Evolutionary conservation across 2,329 filamentous ascomycete genomes (phyloP).

Genomic region (Ophidiomyces ophidiicola): DNA sequence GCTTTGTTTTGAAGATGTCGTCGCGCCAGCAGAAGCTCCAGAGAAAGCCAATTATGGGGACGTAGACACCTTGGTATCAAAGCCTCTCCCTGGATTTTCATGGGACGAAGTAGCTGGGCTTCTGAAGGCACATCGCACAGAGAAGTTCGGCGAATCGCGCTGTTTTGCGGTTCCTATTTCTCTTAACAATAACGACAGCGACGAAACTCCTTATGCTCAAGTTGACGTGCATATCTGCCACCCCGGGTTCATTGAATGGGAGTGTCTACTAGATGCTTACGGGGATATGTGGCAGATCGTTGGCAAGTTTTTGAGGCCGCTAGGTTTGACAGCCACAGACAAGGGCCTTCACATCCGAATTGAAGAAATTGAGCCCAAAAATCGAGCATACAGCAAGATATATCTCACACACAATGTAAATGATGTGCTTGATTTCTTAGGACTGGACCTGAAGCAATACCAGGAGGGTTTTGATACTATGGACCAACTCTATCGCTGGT

Average conservation of each 20-base stretch:
- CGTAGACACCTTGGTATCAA: constrained; percentile 3
- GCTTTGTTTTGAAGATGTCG: constrained; percentile 1
- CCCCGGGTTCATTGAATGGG: constrained; percentile 5
- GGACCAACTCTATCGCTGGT: constrained; percentile 8
- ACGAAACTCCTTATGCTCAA: constrained; percentile 4
- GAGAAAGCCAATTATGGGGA: constrained; percentile 7
- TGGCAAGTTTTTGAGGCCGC: constrained; percentile 5
- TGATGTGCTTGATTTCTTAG: constrained; percentile 6
- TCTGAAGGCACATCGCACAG: neutral
- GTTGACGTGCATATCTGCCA: constrained; percentile 8
- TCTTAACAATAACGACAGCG: neutral
- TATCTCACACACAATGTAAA: constrained; percentile 3
- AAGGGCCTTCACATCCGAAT: constrained; percentile 8
- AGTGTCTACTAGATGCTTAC: constrained; percentile 3
- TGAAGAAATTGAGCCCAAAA: constrained; percentile 1
- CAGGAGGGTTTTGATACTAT: constrained; percentile 2
- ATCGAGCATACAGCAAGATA: constrained; percentile 5
- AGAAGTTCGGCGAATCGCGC: neutral
- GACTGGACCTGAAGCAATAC: constrained; percentile 3
- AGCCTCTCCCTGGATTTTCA: neutral
- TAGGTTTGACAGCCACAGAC: constrained; percentile 5
- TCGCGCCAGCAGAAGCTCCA: constrained; percentile 6
- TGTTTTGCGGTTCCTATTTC: constrained; percentile 7
- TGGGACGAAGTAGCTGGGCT: constrained; percentile 1
- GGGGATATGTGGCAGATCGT: constrained; percentile 7